These are phyloP conservation scores for Xylaria sp. DNA, from an alignment of 2,329 filamentous ascomycete species.

Conservation along the genomic window DNA sequence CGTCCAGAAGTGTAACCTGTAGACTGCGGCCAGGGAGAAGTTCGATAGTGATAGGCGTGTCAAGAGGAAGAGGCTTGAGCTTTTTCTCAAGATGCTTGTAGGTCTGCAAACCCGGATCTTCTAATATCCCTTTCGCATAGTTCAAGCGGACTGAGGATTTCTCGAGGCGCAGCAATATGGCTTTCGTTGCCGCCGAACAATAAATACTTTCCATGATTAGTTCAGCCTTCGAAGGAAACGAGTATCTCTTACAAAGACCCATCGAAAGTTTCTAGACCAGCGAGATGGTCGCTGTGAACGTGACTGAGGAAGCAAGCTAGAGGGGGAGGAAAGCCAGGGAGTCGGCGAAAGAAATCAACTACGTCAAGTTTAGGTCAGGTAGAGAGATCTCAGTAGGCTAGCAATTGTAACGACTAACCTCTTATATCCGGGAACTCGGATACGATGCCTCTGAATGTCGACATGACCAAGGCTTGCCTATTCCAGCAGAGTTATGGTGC, in stretches of 20 bases:
- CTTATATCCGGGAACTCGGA: slow-evolving; percentile 83
- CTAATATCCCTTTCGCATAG: slow-evolving; percentile 79
- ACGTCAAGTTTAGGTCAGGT: slow-evolving; percentile 25
- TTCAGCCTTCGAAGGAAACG: background rate
- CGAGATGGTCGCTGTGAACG: slow-evolving; percentile 90
- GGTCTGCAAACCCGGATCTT: slow-evolving; percentile 73
- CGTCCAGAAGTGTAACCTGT: slow-evolving; percentile 85
- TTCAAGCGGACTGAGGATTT: slow-evolving; percentile 84
- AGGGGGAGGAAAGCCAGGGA: slow-evolving; percentile 64
- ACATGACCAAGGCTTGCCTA: slow-evolving; percentile 64
- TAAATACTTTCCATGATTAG: slow-evolving; percentile 69
- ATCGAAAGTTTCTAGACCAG: slow-evolving; percentile 79
- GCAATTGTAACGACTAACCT: slow-evolving; percentile 57
- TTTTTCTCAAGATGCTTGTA: slow-evolving; percentile 81
- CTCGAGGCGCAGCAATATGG: slow-evolving; percentile 84
- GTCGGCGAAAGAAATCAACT: slow-evolving; percentile 85
- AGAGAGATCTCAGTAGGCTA: background rate
- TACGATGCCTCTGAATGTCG: slow-evolving; percentile 78
- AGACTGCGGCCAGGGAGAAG: slow-evolving; percentile 75
- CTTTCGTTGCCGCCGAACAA: slow-evolving; percentile 84
- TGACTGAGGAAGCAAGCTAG: slow-evolving; percentile 91
- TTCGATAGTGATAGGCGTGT: slow-evolving; percentile 82
- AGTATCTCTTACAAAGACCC: slow-evolving; percentile 73
- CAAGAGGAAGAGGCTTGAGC: slow-evolving; percentile 82
- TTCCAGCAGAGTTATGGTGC: background rate